Percentiles rank a stretch among this genome's conserved stretches.
Evolutionary conservation across 2,329 filamentous ascomycete genomes (phyloP).

Genomic region (Sordariomycetes sp.): DNA sequence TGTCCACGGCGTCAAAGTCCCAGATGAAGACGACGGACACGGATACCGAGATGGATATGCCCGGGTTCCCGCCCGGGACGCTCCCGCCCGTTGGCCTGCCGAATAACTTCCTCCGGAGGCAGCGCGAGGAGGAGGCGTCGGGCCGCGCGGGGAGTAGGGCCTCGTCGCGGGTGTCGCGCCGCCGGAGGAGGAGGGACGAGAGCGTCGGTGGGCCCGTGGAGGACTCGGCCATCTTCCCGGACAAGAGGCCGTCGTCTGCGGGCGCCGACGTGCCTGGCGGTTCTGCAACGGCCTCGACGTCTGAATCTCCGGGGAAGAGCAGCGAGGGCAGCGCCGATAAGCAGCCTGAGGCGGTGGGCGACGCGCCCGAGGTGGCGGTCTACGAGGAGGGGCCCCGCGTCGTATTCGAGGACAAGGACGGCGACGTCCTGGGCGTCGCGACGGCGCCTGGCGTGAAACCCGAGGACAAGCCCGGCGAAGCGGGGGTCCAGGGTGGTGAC

Average conservation of each 20-base stretch:
- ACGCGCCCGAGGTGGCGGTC: constrained; percentile 40
- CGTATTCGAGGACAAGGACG: constrained; percentile 73
- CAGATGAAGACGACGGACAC: constrained; percentile 75
- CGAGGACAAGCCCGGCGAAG: constrained; percentile 71
- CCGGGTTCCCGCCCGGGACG: constrained; percentile 52
- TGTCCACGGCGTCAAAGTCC: constrained; percentile 57
- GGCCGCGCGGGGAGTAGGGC: constrained; percentile 41
- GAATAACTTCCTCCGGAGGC: constrained; percentile 67
- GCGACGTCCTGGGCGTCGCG: constrained; percentile 66
- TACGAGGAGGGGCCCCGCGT: constrained; percentile 72
- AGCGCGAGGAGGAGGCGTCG: constrained; percentile 60
- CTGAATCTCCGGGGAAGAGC: background rate
- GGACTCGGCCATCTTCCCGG: constrained; percentile 78
- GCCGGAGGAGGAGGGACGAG: constrained; percentile 53
- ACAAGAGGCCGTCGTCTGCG: constrained; percentile 9
- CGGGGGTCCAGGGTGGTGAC: constrained; percentile 42
- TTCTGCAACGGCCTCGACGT: background rate
- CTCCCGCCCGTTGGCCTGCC: constrained; percentile 60
- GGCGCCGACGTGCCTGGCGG: constrained; percentile 1
- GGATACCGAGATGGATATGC: constrained; percentile 47
- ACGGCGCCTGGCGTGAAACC: constrained; percentile 20
- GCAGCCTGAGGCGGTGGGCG: background rate
- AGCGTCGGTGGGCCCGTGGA: constrained; percentile 72
- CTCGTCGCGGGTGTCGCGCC: constrained; percentile 45
- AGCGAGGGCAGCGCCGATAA: background rate